Evolutionary conservation across 345 rosid genomes (phyloP).

Genomic region (Boechera stricta): DNA sequence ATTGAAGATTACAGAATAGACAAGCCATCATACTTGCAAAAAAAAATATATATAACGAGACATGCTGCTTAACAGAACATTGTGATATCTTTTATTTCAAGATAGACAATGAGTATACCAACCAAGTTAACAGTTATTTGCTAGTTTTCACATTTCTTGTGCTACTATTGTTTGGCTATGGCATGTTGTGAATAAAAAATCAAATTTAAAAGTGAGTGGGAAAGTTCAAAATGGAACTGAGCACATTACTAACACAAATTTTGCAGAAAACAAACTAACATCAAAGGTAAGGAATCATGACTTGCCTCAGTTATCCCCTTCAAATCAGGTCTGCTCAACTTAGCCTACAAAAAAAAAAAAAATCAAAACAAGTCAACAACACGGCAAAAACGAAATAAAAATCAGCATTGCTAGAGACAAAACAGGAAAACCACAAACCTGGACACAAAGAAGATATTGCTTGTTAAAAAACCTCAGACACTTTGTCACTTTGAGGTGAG

Average conservation of each 20-base stretch:
- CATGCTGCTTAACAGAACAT: not conserved
- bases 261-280: not conserved
- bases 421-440: slow-evolving; percentile 51
- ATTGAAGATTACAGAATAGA: not conserved
- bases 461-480: slow-evolving; percentile 81
- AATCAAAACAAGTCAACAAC: slow-evolving; percentile 22
- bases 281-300: not conserved
- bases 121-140: not conserved
- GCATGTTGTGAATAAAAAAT: not conserved
- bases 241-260: slow-evolving; percentile 10
- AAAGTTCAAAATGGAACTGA: not conserved
- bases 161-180: not conserved
- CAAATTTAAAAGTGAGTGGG: not conserved
- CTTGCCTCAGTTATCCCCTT: slow-evolving; percentile 84
- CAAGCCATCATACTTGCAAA: slow-evolving; percentile 6
- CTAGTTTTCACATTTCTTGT: not conserved
- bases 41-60: not conserved
- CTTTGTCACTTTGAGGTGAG: slow-evolving; percentile 62
- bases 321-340: slow-evolving; percentile 76
- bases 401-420: not conserved
- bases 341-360: slow-evolving; percentile 8
- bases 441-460: slow-evolving; percentile 77
- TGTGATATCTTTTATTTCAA: not conserved
- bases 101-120: not conserved
- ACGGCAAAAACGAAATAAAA: not conserved